Conservation (phyloP, 257 asterid species). For the Datura wrightii region DNA sequence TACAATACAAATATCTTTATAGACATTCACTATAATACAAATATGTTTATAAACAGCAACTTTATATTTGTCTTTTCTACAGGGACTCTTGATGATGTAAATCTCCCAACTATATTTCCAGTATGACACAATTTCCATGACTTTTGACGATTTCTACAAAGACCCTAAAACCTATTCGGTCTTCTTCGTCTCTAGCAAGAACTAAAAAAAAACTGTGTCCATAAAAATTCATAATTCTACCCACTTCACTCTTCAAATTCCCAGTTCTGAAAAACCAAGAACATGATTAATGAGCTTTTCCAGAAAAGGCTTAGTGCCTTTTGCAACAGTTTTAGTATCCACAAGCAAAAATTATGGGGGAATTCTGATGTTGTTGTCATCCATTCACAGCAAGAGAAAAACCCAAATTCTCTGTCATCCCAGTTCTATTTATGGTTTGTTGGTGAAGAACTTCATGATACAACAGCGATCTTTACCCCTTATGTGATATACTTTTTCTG, state of each 20-base stretch:
- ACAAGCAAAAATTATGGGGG: neutral
- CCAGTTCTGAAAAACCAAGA: neutral
- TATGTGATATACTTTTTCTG: neutral
- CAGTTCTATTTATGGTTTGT: conserved; percentile 20
- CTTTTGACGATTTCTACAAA: neutral
- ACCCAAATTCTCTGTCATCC: conserved; percentile 14
- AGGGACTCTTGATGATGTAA: neutral
- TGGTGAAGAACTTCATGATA: conserved; percentile 15
- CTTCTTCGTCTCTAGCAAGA: neutral
- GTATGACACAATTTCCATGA: neutral
- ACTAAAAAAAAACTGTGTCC: neutral
- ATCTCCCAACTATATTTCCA: neutral
- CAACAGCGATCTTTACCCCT: neutral
- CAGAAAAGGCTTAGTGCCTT: conserved; percentile 19
- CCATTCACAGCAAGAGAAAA: neutral
- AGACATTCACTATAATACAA: too few relatives aligned
- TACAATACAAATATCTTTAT: too few relatives aligned
- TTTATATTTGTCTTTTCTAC: neutral
- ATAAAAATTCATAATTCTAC: neutral
- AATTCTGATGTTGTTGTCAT: conserved; percentile 22
- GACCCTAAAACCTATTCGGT: neutral
- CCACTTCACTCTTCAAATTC: neutral
- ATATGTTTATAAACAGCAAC: too few relatives aligned
- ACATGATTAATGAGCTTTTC: neutral
- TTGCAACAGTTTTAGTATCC: neutral